Percentiles rank a stretch among this genome's conserved stretches.
These are phyloP conservation scores for Boletellus deceptivus DNA, from an alignment of 1,284 basidiomycete species.

Conservation along the genomic window DNA sequence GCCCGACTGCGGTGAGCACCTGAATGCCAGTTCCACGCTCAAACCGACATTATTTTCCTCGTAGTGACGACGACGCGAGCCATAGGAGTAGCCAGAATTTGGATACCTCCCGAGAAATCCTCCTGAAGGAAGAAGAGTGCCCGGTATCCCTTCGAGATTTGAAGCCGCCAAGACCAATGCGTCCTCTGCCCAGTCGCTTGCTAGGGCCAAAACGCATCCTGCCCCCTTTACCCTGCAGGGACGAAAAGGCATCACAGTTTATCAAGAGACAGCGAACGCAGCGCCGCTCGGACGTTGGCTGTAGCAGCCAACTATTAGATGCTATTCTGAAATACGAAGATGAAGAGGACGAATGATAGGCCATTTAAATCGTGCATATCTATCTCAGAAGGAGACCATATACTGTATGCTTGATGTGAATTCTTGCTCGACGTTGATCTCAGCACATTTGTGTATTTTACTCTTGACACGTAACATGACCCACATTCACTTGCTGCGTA, in stretches of 20 bases:
- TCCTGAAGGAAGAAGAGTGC: conserved; percentile 27
- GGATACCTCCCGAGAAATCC: conserved; percentile 9
- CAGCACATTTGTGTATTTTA: conserved; percentile 8
- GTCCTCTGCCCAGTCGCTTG: conserved; percentile 27
- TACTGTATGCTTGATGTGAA: not conserved
- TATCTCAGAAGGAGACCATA: not conserved
- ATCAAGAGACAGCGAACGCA: conserved; percentile 26
- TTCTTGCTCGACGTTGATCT: not conserved
- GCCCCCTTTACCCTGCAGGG: not conserved
- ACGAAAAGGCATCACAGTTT: conserved; percentile 4
- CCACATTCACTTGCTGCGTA: not conserved
- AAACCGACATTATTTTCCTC: not conserved
- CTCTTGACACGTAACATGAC: not conserved
- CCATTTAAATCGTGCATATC: not conserved
- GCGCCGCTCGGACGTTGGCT: conserved; percentile 19
- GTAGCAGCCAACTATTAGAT: conserved; percentile 3
- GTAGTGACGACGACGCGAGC: conserved; percentile 13
- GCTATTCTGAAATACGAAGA: conserved; percentile 9
- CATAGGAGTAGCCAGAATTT: conserved; percentile 10
- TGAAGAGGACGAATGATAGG: conserved; percentile 17
- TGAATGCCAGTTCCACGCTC: not conserved
- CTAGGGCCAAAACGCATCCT: not conserved
- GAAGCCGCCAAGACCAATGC: conserved; percentile 23
- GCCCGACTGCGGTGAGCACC: conserved; percentile 18
- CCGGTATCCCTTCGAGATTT: conserved; percentile 12